phyloP scores from a whole-genome alignment of 2,329 filamentous ascomycete genomes.

The Zalaria obscura region DNA sequence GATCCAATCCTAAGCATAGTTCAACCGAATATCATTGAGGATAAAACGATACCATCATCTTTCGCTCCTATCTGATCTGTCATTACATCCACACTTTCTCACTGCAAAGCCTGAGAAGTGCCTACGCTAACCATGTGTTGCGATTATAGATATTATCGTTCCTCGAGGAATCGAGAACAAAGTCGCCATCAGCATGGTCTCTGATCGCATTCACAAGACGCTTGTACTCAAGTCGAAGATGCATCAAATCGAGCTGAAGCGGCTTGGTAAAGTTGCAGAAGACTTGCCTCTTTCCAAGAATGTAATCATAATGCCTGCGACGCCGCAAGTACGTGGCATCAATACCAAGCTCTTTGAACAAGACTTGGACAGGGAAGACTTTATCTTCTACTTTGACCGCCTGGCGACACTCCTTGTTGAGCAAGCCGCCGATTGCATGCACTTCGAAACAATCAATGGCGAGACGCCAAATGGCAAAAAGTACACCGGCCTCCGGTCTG shows the following conservation, averaged over 20 bases:
- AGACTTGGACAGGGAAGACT: slow-evolving; percentile 69
- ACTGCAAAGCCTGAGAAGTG: neutral
- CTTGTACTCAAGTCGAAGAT: slow-evolving; percentile 72
- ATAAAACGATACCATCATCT: slow-evolving; percentile 19
- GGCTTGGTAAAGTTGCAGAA: slow-evolving; percentile 58
- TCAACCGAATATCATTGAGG: slow-evolving; percentile 24
- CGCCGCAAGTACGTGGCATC: slow-evolving; percentile 72
- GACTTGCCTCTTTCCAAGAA: slow-evolving; percentile 60
- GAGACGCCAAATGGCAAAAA: slow-evolving; percentile 51
- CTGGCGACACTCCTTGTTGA: slow-evolving; percentile 76
- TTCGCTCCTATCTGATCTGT: slow-evolving; percentile 19
- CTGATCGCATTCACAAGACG: slow-evolving; percentile 81
- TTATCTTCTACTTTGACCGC: slow-evolving; percentile 95
- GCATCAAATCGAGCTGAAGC: slow-evolving; percentile 66
- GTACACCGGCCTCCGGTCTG: slow-evolving; percentile 58
- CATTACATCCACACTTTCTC: slow-evolving; percentile 1
- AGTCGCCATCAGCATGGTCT: slow-evolving; percentile 86
- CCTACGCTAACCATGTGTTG: slow-evolving; percentile 6
- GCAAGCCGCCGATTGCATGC: slow-evolving; percentile 56
- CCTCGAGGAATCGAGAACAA: slow-evolving; percentile 88
- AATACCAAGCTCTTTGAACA: slow-evolving; percentile 80
- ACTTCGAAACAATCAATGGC: slow-evolving; percentile 50
- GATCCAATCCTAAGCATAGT: slow-evolving; percentile 24
- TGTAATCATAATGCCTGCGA: slow-evolving; percentile 60
- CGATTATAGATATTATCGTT: slow-evolving; percentile 64